Base-by-base conservation (phyloP, 202 grass and related monocot genomes). In the Cymbopogon flexuosus region DNA sequence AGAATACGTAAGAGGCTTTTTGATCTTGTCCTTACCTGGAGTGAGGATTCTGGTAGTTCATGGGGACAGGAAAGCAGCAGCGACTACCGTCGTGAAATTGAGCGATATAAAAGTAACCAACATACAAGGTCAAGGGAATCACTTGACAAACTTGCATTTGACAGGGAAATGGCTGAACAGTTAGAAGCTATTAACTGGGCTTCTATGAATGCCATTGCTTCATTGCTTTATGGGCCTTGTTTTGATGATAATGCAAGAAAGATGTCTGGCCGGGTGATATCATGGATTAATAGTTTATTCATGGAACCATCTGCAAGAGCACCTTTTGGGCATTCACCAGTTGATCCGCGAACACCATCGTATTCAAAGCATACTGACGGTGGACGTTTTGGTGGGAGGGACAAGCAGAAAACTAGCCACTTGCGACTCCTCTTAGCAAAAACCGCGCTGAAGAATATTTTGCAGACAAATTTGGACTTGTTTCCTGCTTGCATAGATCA, bases 181-280 rank as follows among this genome's bases (percentile, higher is more conserved):
- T 79, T 90, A 70, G 95, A 98, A 77, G 92, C 92, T 31, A 86
- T 95, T 62, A 93, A 98, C 39, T 98, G 95, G 95, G 91, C 90
- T 78, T 88, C 95, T 11, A 91, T 95, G 86, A 94, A 95, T 88
- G 90, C 95, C 15, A 90, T 98, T 87, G 84, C 95, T 62, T 94
- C 95, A 72, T 89, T 98, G 66, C 86, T 98, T 77, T 98, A 91
- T 80, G 95, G 92, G n/a, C 86, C 95, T 78, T 98, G 92, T 83
- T 98, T 98, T 80, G 95, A 98, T 98, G 95, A 98, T 76, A 98
- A 93, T 86, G 84, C 92, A 42, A 98, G 95, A 84, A 98, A 98
- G 74, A 88, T 98, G 90, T 79, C 68, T 70, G 95, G 95, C 36
- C 73, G 84, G 27, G 88, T 94, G 69, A 91, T 98, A 68, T 86